These are phyloP conservation scores for Diospyros kaki DNA, from an alignment of 148 eudicot genomes.

Conservation along the genomic window DNA sequence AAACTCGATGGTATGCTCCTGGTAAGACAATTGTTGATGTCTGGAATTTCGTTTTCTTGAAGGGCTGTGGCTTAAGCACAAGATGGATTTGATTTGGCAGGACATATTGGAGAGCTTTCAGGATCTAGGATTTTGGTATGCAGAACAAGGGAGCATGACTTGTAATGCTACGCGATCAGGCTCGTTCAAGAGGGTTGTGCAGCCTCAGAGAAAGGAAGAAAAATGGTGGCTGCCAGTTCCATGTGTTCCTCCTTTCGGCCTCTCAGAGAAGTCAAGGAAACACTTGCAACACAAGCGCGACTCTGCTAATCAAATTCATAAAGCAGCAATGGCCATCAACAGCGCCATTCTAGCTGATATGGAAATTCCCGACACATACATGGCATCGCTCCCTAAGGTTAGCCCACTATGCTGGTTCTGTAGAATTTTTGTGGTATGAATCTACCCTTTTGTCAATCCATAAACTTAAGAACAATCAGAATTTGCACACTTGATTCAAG, in stretches of 20 bases:
- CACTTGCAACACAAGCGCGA: conserved; percentile 67
- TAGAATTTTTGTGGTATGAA: too few species aligned
- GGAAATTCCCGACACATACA: conserved; percentile 83
- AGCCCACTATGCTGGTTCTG: not conserved
- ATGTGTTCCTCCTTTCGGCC: conserved; percentile 67
- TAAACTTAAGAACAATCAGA: too few species aligned
- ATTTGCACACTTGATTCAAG: too few species aligned
- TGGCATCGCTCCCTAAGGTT: conserved; percentile 90
- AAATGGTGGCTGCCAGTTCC: conserved; percentile 99
- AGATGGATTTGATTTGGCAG: conserved; percentile 26
- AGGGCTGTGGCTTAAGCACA: too few species aligned
- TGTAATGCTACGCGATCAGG: conserved; percentile 45
- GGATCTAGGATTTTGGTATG: conserved; percentile 87
- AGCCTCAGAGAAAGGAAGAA: conserved; percentile 62
- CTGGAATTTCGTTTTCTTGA: too few species aligned
- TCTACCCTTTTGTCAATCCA: too few species aligned
- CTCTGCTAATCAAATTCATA: conserved; percentile 77
- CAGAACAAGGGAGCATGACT: conserved; percentile 68
- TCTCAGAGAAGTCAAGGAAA: conserved; percentile 62
- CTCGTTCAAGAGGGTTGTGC: conserved; percentile 64
- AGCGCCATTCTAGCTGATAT: conserved; percentile 70
- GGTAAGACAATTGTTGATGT: conserved; percentile 32
- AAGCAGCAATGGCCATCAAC: conserved; percentile 95
- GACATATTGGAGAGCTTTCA: conserved; percentile 76
- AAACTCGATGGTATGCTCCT: conserved; percentile 89